Percentiles rank a stretch among this genome's conserved stretches.
Evolutionary conservation across 495 filamentous ascomycete genomes (phyloP).

Genomic region (Pyronema omphalodes): DNA sequence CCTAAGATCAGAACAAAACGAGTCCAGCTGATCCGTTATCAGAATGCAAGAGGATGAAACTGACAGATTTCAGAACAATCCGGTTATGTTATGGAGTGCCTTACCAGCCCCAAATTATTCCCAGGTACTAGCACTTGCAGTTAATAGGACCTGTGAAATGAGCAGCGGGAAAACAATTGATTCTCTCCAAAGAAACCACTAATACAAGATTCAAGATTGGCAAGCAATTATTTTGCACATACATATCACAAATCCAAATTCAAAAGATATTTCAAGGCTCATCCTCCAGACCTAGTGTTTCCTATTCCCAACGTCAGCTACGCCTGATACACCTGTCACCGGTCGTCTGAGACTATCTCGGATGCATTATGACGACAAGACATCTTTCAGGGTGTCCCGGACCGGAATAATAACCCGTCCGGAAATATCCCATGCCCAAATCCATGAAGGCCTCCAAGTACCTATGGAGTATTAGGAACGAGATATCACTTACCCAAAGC

Average conservation of each 20-base stretch:
- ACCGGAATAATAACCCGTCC: neutral
- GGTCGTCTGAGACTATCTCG: no score
- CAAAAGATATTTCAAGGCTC: neutral
- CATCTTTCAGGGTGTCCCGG: neutral
- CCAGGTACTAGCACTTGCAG: neutral
- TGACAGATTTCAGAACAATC: neutral
- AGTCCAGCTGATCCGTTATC: neutral
- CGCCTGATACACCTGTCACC: neutral
- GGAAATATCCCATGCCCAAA: neutral
- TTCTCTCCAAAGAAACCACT: neutral
- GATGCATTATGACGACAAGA: no score
- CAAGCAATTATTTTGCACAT: neutral
- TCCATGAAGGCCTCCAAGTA: neutral
- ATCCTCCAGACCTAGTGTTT: slow-evolving; percentile 1
- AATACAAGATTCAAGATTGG: neutral
- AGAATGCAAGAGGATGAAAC: neutral
- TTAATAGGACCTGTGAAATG: no score
- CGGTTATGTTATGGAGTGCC: neutral
- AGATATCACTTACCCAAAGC: slow-evolving; percentile 21
- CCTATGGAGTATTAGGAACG: neutral
- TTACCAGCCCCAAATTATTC: neutral
- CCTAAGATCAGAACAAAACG: neutral
- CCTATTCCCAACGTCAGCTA: neutral
- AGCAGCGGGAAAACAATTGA: neutral
- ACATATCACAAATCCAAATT: neutral